Base-by-base conservation (phyloP, 225 moss, liverwort and hornwort genomes). In the Sphagnum tenellum region DNA sequence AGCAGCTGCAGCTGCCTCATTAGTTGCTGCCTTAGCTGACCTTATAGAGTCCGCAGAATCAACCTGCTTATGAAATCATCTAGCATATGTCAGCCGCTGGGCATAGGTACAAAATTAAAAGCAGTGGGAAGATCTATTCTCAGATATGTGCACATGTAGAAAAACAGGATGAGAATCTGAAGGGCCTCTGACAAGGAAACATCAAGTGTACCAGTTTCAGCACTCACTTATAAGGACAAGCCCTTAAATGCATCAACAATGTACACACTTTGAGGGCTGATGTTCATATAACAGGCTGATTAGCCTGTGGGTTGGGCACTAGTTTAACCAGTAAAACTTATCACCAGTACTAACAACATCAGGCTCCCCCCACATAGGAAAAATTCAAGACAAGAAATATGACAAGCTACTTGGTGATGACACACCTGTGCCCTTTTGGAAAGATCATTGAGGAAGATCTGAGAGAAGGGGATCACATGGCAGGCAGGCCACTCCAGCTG, bases 341-440 rank as follows among this genome's bases (percentile, higher is more conserved):
- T 29, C 29, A 29, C 29, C 29, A 29, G 29, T 29, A 29, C 29
- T 29, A 29, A 29, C 0, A 29, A 29, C 29, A 29, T 29, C 29
- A 29, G 29, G 29, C 29, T 29, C 29, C 29, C 0, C 29, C 29
- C 29, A 29, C 29, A 29, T 29, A 29, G 29, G 29, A 29, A 29
- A 29, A 29, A 29, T 29, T 29, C 29, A 29, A 29, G 29, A 29
- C 29, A 29, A 29, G 29, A 29, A 29, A 29, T 29, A 29, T 29
- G 29, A 29, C 29, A 29, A 29, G 29, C 29, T 29, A 29, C 29
- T 29, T 4, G 2, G 49, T 12, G 46, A 67, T 57, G 10, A 72
- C 82, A 72, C 50, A 98, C 98, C 93, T 98, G 98, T 45, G 93
- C 90, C 66, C 76, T 81, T 71, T 88, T 93, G 45, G 80, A 89